A percentile compares a stretch with the other conserved stretches of the same genome.
These are phyloP conservation scores for Pyrrhoderma noxium DNA, from an alignment of 1,284 basidiomycete genomes.

Conservation along the genomic window DNA sequence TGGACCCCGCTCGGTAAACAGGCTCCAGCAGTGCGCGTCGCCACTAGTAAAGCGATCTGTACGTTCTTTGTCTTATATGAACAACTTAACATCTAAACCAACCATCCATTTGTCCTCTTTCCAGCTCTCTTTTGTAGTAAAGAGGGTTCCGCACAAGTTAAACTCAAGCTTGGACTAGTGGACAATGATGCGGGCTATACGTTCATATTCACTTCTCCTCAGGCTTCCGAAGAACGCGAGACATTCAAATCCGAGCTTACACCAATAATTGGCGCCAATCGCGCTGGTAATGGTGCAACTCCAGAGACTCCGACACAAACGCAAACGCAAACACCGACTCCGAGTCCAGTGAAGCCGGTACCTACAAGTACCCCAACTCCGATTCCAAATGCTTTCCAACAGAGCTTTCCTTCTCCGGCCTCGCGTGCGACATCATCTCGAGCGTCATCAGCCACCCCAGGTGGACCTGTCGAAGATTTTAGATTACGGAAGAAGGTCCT, in stretches of 20 bases:
- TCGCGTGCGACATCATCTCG: conserved; percentile 53
- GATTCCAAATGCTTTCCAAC: conserved; percentile 4
- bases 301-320: not conserved
- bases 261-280: conserved; percentile 64
- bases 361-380: conserved; percentile 25
- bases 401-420: conserved; percentile 7
- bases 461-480: conserved; percentile 58
- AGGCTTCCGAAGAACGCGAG: conserved; percentile 63
- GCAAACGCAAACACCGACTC: conserved; percentile 19
- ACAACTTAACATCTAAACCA: not conserved
- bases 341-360: conserved; percentile 22
- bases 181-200: conserved; percentile 65
- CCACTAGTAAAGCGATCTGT: conserved; percentile 56
- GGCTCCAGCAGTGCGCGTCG: conserved; percentile 51
- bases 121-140: conserved; percentile 78
- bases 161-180: conserved; percentile 62
- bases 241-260: conserved; percentile 73
- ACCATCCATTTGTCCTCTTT: not conserved
- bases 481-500: conserved; percentile 75
- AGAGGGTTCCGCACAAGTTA: conserved; percentile 66
- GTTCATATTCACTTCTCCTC: conserved; percentile 69
- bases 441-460: conserved; percentile 48
- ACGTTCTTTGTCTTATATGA: conserved; percentile 28
- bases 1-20: conserved; percentile 68
- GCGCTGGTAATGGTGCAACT: conserved; percentile 27